Percentiles rank a stretch among this genome's conserved stretches.
Evolutionary conservation across 2,329 filamentous ascomycete genomes (phyloP).

Genomic region (Fusarium penzigii): DNA sequence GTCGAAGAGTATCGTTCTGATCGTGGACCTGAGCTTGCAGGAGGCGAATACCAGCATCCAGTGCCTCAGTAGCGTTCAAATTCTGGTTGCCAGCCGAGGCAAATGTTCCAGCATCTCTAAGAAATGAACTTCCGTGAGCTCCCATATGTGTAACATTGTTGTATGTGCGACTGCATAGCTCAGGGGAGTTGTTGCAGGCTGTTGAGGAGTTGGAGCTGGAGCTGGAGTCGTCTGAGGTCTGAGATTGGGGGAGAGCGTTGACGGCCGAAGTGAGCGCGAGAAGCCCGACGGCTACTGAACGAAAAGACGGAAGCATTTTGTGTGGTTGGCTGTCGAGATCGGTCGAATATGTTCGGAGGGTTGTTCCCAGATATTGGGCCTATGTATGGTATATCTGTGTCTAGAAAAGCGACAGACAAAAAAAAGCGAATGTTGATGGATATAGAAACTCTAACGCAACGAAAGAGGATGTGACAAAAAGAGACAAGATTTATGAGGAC

Average conservation of each 20-base stretch:
- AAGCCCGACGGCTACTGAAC: conserved; percentile 19
- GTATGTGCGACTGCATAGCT: conserved; percentile 70
- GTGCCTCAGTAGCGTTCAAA: conserved; percentile 69
- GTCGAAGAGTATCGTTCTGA: conserved; percentile 56
- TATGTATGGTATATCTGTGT: no score
- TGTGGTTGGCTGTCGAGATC: neutral
- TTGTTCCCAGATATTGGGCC: no score
- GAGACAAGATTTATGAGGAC: conserved; percentile 1
- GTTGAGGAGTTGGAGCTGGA: conserved; percentile 23
- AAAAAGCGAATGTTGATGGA: conserved; percentile 1
- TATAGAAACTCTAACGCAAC: no score
- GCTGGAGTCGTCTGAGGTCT: neutral
- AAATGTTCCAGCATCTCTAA: conserved; percentile 64
- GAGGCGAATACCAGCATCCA: conserved; percentile 70
- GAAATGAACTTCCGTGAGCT: conserved; percentile 73
- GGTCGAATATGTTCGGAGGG: no score
- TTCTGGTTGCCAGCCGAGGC: conserved; percentile 72
- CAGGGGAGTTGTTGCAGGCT: conserved; percentile 80
- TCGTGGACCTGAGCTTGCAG: conserved; percentile 73
- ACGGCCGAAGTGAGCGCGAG: conserved; percentile 24
- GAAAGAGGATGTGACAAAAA: neutral
- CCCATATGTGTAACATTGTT: conserved; percentile 77
- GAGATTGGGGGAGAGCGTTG: conserved; percentile 26
- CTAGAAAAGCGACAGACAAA: neutral
- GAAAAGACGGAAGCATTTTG: conserved; percentile 27